Conservation (phyloP, 75 land plant species). For the Pinus albicaulis region DNA sequence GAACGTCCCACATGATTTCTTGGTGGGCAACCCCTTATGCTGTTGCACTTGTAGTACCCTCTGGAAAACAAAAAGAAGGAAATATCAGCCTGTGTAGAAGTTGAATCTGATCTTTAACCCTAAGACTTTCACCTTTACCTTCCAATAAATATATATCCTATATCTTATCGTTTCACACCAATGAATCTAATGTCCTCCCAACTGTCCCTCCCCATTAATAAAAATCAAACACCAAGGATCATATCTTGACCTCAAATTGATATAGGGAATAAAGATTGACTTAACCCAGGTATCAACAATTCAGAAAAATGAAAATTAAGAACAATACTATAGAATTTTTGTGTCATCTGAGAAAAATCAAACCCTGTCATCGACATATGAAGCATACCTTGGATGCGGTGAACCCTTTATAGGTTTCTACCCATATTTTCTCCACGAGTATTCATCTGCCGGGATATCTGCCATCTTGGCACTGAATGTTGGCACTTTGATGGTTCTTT, state of each 20-base stretch:
- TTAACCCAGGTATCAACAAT: too few species aligned
- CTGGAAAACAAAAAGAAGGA: constrained; percentile 23
- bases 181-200: not conserved
- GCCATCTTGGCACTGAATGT: constrained; percentile 77
- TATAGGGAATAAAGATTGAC: not conserved
- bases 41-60: constrained; percentile 63
- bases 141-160: not conserved
- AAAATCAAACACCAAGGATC: not conserved
- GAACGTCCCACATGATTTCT: constrained; percentile 56
- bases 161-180: not conserved
- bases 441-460: constrained; percentile 88
- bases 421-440: constrained; percentile 87
- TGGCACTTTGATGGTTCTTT: constrained; percentile 61
- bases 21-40: constrained; percentile 50
- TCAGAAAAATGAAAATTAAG: too few species aligned
- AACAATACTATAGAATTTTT: too few species aligned
- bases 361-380: too few species aligned
- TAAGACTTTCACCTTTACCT: not conserved
- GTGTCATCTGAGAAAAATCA: too few species aligned
- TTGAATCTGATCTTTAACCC: not conserved
- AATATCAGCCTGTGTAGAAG: not conserved
- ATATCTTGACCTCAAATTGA: not conserved
- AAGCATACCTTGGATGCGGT: constrained; percentile 75
- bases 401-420: constrained; percentile 96
- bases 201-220: not conserved